Base-by-base conservation (phyloP, 2,329 filamentous ascomycete species). In the Penicillium sp. region DNA sequence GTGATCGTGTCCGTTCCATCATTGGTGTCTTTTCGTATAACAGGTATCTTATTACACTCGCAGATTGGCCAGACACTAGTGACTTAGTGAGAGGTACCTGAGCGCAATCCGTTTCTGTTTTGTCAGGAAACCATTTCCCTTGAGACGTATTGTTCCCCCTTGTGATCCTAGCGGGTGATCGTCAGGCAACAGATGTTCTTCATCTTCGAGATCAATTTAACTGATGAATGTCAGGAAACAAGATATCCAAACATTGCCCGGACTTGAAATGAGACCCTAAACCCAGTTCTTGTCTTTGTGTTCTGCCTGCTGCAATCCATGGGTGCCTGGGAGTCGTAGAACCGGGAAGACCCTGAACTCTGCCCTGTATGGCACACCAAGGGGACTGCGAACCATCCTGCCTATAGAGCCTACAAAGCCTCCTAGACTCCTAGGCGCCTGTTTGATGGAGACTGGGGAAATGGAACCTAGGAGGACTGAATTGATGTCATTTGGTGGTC, bases 111-210 rank as follows among this genome's bases (percentile, higher is more conserved):
- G 22, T 45, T 11, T 21, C 48, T 53, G 51, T 54, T 39, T 54
- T 43, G 55, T 19, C 19, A 52, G 60, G 60, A 57, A 58, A 60
- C 42, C 27, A 51, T 58, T 62, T 62, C 54, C 60, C 33, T 44
- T 44, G 27, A 55, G 54, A 55, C 48, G 51, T 13, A 45, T 53
- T 52, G 21, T 42, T 22, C 49, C 49, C 54, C 45, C 52, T 51
- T 59, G 56, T 55, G 44, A 55, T 56, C 52, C 52, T 57, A 31
- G 49, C 62, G 61, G 62, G 57, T 65, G 63, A 65, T 65, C 63
- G 61, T 59, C 63, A 65, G 63, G 63, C 63, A 63, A 65, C 59
- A 45, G 52, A 57, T 46, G 47, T 49, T 48, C 27, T 39, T 39
- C 44, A 47, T 45, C 29, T 31, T 39, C 16, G 24, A 24, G 19